Evolutionary conservation across 495 filamentous ascomycete species (phyloP), one percentile per base, ranked within the genome.

Genomic region (Neurospora sp.): DNA sequence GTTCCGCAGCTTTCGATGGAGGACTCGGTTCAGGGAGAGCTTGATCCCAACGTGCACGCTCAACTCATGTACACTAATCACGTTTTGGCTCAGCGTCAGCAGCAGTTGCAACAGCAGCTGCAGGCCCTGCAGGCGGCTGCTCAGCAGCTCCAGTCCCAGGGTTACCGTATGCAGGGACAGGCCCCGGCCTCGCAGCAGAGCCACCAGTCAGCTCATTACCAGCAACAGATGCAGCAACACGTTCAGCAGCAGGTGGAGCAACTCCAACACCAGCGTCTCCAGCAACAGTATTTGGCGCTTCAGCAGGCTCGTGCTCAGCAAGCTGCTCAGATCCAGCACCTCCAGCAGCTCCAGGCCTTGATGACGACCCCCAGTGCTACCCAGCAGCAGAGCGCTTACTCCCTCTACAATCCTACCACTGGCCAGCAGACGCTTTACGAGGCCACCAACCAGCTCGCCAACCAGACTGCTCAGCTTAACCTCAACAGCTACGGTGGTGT

Each of bases 31-130:
- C 85, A 87, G 74, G 87, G 89, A 37, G 85, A 90, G 74, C 91
- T 96, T 79, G 94, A 97, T 77, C 93, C 94, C 72, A 90, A 89
- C 69, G 77, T 94, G 42, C 93, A 94, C 75, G 91, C 92, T 71
- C 92, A 96, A 80, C 82, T 97, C 74, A 87, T 97, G 82, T 91
- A 92, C 69, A 94, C 92, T 79, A 94, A 96, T 77, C 81, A 93
- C 70, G 94, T 94, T 75, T 85, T 98, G 42, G 92, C 93, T 37
- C 92, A 95, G 72, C 93, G 96, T 80, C 93, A 97, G 81, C 92
- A 96, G 82, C 90, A 91, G 69, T 86, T 97, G 70, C 88, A 89
- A 76, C 88, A 89, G 75, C 88, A 89, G 77, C 80, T 89, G 48
- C 80, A 84, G 37, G 85, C 79, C 66, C 84, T 91, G 8, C 88